Evolutionary conservation across 768 basidiomycete genomes (phyloP), one percentile per base, ranked within the genome.

Genomic region (Mycena galopus): DNA sequence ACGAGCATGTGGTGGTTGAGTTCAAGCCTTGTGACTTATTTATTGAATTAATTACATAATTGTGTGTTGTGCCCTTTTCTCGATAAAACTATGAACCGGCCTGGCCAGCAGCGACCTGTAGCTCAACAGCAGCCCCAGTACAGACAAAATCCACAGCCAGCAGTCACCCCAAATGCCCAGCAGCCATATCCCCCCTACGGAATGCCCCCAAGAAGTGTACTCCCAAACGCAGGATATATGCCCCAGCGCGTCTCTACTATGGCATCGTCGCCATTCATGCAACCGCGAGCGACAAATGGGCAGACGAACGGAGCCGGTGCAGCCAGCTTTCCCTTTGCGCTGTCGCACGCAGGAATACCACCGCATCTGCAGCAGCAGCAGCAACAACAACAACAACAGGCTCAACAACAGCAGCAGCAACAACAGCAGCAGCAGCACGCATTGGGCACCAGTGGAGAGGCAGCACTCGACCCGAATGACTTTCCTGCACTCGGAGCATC

Each of bases 401-500:
- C 77, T 51, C 81, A 80, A 56, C 79, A 80, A 64, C 87, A 88
- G 78, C 87, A 88, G 76, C 59, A 53, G 19, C 87, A 88, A 77
- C 88, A 89, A 75, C 59, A 61, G 12, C 88, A 88, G 76, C 86
- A 67, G 88, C 91, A 42, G 88, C 90, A 57, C 90, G 90, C 58
- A 88, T 86, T 74, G 61, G 72, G 91, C 90, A 61, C 92, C 92
- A 30, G 85, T 89, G 37, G 88, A 80, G 94, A 95, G 78, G 91
- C 93, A 69, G 92, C 91, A 23, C 89, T 95, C 44, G 94, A 95
- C 85, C 94, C 91, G 35, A 94, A 94, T 78, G 94, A 95, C 81
- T 95, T 95, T 76, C 94, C 94, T n/a, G 94, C 93, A 17, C 88
- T 96, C 23, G 94, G 94, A 47, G 91, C 91, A 51, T 87, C 88